Base-by-base conservation (phyloP, 768 basidiomycete genomes). In the Dacryopinax primogenitus region DNA sequence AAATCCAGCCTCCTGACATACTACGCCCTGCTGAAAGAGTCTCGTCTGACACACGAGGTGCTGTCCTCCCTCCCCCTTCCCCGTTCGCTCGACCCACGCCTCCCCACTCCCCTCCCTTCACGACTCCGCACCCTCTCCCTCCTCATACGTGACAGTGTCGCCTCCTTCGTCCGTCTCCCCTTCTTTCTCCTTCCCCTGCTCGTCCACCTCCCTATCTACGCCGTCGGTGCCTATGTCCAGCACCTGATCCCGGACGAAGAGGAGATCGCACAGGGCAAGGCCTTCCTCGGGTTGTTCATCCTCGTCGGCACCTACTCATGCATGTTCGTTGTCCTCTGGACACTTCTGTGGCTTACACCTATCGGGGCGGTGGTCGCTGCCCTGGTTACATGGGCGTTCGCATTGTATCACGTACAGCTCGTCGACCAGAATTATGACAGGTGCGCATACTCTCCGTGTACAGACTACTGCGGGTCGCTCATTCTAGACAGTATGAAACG, bases 221-320 rank as follows among this genome's bases (percentile, higher is more conserved):
- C 86, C 66, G 85, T 95, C 78, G 87, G 84, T 13, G 80, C 85
- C 33, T 71, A 86, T 63, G 92, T 90, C 47, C 88, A 87, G 21
- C 77, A 82, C 51, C 76, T 95, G 36, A 85, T 82, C 35, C 81
- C 88, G 71, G 84, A 92, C 67, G 93, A 97, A 73, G 87, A 97
- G 74, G 95, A 97, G 74, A 88, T 91, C 12, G 96, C 95, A 45
- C 94, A 98, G 80, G 98, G 92, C 79, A 99, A 99, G 79, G 84
- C 47, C 47, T 86, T 89, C 13, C 86, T 95, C 70, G 92, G 92
- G 1, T 69, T 83, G 30, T 71, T 95, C 35, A 74, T 96, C 63
- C 83, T 88, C 37, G 75, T 88, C 65, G 71, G 90, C 68, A 85
- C 88, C 44, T 96, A 97, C 77, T 86, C 91, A 23, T 73, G 84